Evolutionary conservation across 2,329 filamentous ascomycete genomes (phyloP), one percentile per base, ranked within the genome.

Genomic region (Beauveria sp.): DNA sequence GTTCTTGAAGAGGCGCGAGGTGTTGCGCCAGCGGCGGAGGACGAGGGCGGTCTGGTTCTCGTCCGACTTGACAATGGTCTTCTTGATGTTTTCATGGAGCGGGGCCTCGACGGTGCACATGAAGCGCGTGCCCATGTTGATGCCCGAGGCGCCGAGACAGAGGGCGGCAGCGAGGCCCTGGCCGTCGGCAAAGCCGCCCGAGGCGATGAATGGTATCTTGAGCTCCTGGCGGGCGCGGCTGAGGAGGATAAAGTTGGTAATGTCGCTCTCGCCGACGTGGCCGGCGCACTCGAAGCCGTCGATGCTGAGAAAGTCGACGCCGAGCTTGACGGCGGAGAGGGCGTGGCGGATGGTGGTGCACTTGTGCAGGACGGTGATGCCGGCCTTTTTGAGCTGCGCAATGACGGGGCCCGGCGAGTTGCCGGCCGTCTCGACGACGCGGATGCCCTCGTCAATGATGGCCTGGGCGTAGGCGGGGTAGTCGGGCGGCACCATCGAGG

Each of bases 51-150:
- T 99, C 74, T 98, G 91, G 24, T 89, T 92, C 81, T 99, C 95
- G 65, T 91, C 83, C 1, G 93, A 90, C 61, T 86, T 83, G 56
- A 97, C 92, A 70, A 99, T 99, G 67, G 89, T 83, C 74, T 96
- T 83, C 83, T 99, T 99, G 79, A 99, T 91, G 67, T 96, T 96
- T 54, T 85, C 74, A 77, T 99, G 95, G 66, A 99, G 90, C 1
- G 95, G 95, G 18, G 93, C 88, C 76, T 98, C 95, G 50, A 93
- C 81, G 0, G 95, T 98, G 79, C 89, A 93, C 90, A 99, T 96
- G 80, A 98, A 99, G 48, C 95, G 83, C 10, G 95, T 99, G 62
- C 95, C 95, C 95, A 99, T 99, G 78, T 99, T 99, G 77, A 98
- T 88, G 65, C 95, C 95, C 73, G 91, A 90, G 0, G 95, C 95